Evolutionary conservation across 345 rosid species (phyloP).

Genomic region (Camelina neglecta): DNA sequence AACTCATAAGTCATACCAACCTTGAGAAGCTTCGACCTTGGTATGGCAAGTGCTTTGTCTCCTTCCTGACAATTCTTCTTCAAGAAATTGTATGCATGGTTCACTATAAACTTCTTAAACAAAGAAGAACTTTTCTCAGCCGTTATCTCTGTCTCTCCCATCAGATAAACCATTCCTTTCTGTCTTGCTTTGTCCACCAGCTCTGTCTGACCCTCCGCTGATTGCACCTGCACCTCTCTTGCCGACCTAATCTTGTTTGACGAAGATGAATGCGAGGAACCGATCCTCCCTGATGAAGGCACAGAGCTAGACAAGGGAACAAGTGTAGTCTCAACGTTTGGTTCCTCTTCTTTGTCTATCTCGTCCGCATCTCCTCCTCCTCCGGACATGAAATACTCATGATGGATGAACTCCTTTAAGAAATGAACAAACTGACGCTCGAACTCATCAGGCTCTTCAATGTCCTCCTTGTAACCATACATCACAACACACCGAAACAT

Average conservation of each 20-base stretch:
- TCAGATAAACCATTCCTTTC: constrained; percentile 64
- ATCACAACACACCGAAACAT: constrained; percentile 81
- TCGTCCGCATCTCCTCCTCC: constrained; percentile 36
- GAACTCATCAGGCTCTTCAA: constrained; percentile 50
- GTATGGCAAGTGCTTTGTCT: constrained; percentile 62
- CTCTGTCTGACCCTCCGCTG: constrained; percentile 57
- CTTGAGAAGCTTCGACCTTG: constrained; percentile 61
- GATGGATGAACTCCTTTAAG: constrained; percentile 62
- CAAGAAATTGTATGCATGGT: constrained; percentile 58
- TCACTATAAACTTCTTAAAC: constrained; percentile 66
- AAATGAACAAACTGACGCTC: constrained; percentile 57
- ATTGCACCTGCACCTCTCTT: constrained; percentile 15
- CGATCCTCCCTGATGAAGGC: constrained; percentile 53
- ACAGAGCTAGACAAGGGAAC: constrained; percentile 36
- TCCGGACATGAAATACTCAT: constrained; percentile 47
- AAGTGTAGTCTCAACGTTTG: constrained; percentile 22
- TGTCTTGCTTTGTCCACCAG: constrained; percentile 64
- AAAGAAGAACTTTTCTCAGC: constrained; percentile 56
- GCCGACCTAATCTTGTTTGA: constrained; percentile 34
- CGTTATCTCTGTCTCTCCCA: constrained; percentile 71
- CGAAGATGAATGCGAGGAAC: constrained; percentile 40
- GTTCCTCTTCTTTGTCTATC: constrained; percentile 49
- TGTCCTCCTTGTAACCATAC: constrained; percentile 64
- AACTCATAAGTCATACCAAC: constrained; percentile 91
- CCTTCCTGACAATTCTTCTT: constrained; percentile 70